These are phyloP conservation scores for Cyclanthera cordifolia DNA, from an alignment of 306 rosid genomes.

Conservation along the genomic window DNA sequence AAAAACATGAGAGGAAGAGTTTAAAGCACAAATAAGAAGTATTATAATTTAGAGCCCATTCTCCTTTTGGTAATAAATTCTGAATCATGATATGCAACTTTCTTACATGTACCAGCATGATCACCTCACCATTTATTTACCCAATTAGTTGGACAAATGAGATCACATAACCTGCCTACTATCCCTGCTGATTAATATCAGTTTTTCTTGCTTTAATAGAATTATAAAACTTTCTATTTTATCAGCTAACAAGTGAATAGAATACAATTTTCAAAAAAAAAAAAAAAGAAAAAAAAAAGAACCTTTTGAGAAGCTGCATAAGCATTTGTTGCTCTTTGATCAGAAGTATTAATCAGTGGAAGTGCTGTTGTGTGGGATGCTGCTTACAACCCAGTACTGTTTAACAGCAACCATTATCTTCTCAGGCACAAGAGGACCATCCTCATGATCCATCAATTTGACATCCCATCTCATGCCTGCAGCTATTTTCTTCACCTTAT, in stretches of 20 bases:
- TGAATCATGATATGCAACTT: conserved; percentile 8
- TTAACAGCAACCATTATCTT: conserved; percentile 71
- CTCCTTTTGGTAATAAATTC: background rate
- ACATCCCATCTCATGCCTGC: conserved; percentile 82
- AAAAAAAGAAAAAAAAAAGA: background rate
- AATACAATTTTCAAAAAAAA: background rate
- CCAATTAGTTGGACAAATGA: background rate
- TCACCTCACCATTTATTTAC: background rate
- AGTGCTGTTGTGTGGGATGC: conserved; percentile 28
- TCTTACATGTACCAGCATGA: background rate
- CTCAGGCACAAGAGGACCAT: conserved; percentile 75
- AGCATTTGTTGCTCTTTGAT: conserved; percentile 5
- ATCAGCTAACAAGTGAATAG: conserved; percentile 3
- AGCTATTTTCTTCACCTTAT: conserved; percentile 60
- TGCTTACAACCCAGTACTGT: conserved; percentile 62
- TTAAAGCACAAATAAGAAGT: background rate
- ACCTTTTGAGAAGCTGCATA: background rate
- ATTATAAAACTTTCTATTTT: conserved; percentile 9
- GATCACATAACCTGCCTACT: background rate
- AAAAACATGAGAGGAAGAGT: background rate
- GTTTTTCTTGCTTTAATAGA: background rate
- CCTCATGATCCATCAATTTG: conserved; percentile 86
- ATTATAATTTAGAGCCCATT: background rate
- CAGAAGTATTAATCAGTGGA: conserved; percentile 17
- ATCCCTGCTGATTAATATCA: background rate